phyloP scores from a whole-genome alignment of 805 yeast species.

The Tetrapisispora nanseiensis region DNA sequence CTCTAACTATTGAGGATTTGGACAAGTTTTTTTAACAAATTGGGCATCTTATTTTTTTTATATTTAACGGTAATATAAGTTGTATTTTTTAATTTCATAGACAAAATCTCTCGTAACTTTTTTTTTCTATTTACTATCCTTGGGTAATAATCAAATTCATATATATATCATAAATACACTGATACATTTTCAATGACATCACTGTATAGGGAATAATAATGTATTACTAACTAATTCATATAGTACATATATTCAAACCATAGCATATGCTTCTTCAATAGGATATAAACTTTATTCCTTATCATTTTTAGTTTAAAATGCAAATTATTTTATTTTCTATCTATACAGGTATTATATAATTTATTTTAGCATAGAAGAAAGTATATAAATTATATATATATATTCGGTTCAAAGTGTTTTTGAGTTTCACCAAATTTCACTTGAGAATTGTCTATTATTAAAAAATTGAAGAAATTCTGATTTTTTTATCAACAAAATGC shows the following conservation, averaged over 20 bases:
- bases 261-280: too few relatives aligned
- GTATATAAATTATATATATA: too few relatives aligned
- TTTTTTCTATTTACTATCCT: too few relatives aligned
- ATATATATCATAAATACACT: too few relatives aligned
- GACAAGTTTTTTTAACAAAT: slow-evolving; percentile 38
- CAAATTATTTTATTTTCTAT: background rate
- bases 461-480: background rate
- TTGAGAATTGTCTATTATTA: background rate
- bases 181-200: too few relatives aligned
- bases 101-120: background rate
- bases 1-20: slow-evolving; percentile 59
- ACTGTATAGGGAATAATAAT: too few relatives aligned
- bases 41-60: slow-evolving; percentile 3
- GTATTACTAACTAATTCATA: too few relatives aligned
- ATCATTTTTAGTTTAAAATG: background rate
- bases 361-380: background rate
- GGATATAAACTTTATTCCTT: too few relatives aligned
- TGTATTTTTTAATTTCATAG: slow-evolving; percentile 1
- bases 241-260: too few relatives aligned
- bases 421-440: background rate
- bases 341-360: background rate
- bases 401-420: background rate
- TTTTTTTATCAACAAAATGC: background rate
- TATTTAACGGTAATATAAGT: slow-evolving; percentile 2
- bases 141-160: too few relatives aligned